Evolutionary conservation across 768 basidiomycete species (phyloP), one percentile per base, ranked within the genome.

Genomic region (Lentinula raphanica): DNA sequence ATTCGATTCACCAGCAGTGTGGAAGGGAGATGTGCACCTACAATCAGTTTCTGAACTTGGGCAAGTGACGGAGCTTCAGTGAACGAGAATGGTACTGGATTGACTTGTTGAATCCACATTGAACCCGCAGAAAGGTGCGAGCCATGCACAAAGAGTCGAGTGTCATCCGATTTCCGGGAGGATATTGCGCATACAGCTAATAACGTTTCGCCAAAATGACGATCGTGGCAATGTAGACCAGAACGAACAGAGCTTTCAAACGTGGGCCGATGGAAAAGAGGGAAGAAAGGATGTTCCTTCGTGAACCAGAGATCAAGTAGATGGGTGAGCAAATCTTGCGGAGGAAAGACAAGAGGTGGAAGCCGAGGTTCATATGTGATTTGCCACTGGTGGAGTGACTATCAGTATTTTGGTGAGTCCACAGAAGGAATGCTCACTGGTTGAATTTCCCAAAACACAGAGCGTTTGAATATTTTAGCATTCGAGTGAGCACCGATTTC

Each of bases 241-340:
- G 67, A 65, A 15, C n/a, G 5, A 1, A 56, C 28, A 13, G 42
- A 56, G 9, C 69, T 69, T 35, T 77, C 70, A 60, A 87, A 85
- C 3, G 78, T 73, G 5, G 76, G 75, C 19, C 72, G 73, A 60
- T 84, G 83, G 25, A 86, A 67, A 19, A 85, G 60, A 3, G 83
- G 83, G 49, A 76, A 69, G 32, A 74, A 69, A 35, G 64, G 63
- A 58, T 84, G 79, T 57, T 74, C 62, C 39, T 77, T 68, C 5
- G 67, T 60, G 60, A 88, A 88, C 61, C 74, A 86, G 25, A 79
- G 69, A 27, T 76, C 70, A 58, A 87, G 73, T 38, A 88, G 72
- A 17, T 49, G 60, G 13, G 66, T 62, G 17, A 72, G 72, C 19
- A 87, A 76, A 51, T 82, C 83, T 6, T 67, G 63, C 0, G 83